Base-by-base conservation (phyloP, 345 rosid species). In the Citropsis articulata region DNA sequence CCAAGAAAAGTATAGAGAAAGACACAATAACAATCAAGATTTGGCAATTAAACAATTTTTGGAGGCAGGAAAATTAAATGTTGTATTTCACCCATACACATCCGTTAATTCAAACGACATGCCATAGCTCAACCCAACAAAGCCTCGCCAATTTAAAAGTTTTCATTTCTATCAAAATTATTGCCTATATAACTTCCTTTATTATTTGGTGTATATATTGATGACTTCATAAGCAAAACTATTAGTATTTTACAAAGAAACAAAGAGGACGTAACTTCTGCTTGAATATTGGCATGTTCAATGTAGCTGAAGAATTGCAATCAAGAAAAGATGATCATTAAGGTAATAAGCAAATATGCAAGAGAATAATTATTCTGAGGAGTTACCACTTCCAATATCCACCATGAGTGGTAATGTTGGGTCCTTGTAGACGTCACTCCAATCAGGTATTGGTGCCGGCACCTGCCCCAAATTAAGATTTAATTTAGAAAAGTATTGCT, bases 321-420 rank as follows among this genome's bases (percentile, higher is more conserved):
- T 42, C 5, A 14, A 69, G 62, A 24, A 22, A 71, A 31, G 28
- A 50, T 53, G 31, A 50, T 36, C 72, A 55, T 57, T 21, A 66
- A 22, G 13, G 24, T 28, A 42, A 14, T 28, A 42, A 9, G 71
- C 36, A 48, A 36, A 66, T 31, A 67, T 27, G 63, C 7, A 9
- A 66, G 42, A 61, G 3, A 7, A 6, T 12, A 72, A 40, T 13
- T 25, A 63, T 24, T 71, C 4, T 6, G 30, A 59, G 53, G 38
- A 35, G 73, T 83, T 90, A 93, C 98, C 98, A 76, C 99, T 81
- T 80, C 99, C 99, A 86, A 95, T 91, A 88, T 95, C 99, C 85
- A 95, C 92, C 97, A 92, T 93, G 38, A 95, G 88, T 14, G 97
- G 99, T 76, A 91, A 78, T 22, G 91, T 86, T 38, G 98, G 93